These are phyloP conservation scores for Nicotiana tomentosiformis DNA, from an alignment of 257 asterid genomes.

Conservation along the genomic window DNA sequence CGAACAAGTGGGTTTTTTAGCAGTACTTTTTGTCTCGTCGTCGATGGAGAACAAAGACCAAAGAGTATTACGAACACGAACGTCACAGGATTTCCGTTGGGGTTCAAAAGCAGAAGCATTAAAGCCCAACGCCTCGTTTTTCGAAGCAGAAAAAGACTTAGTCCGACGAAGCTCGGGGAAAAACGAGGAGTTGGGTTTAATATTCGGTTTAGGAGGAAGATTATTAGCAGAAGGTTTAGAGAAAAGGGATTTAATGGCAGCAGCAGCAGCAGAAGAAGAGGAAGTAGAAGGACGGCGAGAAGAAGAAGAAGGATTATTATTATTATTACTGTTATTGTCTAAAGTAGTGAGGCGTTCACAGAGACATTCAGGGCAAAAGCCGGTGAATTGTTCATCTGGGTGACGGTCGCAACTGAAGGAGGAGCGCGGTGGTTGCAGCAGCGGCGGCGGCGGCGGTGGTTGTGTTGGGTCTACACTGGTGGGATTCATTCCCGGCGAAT, in stretches of 20 bases:
- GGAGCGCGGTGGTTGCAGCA: constrained; percentile 61
- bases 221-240: constrained; percentile 30
- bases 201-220: constrained; percentile 31
- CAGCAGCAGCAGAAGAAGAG: constrained; percentile 49
- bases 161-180: constrained; percentile 56
- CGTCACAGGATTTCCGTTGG: constrained; percentile 64
- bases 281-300: constrained; percentile 61
- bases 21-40: constrained; percentile 20
- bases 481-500: constrained; percentile 53
- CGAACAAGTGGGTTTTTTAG: constrained; percentile 13
- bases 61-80: constrained; percentile 52
- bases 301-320: constrained; percentile 34
- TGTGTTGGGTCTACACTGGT: constrained; percentile 50
- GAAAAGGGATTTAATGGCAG: constrained; percentile 57
- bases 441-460: constrained; percentile 48
- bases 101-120: constrained; percentile 43
- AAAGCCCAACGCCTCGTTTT: constrained; percentile 53
- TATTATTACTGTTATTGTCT: constrained; percentile 41
- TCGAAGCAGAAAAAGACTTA: constrained; percentile 57
- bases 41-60: constrained; percentile 45
- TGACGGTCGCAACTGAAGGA: constrained; percentile 67
- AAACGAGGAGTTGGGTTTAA: constrained; percentile 24
- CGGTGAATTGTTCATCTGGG: constrained; percentile 56
- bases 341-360: constrained; percentile 64
- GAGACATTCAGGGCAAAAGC: constrained; percentile 69